These are phyloP conservation scores for Aspergillus oerlinghausenensis DNA, from an alignment of 2,329 filamentous ascomycete genomes.

Conservation along the genomic window DNA sequence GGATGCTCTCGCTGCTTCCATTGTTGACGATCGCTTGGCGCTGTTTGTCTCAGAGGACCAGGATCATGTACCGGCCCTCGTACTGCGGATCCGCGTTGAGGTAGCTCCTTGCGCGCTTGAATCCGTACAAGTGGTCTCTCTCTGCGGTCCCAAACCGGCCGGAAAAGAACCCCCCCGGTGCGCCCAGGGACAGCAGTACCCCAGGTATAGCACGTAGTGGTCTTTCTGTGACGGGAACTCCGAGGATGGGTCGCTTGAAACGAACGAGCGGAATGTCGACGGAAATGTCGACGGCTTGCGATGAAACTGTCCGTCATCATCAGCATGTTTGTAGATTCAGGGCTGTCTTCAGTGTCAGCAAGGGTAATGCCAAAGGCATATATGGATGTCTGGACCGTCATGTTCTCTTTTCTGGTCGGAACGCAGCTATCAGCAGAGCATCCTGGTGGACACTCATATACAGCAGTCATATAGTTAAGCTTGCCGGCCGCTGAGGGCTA, in stretches of 20 bases:
- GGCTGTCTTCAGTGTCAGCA: neutral
- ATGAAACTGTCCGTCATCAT: slow-evolving; percentile 50
- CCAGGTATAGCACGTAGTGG: slow-evolving; percentile 60
- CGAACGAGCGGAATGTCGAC: slow-evolving; percentile 52
- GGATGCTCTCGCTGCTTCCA: slow-evolving; percentile 80
- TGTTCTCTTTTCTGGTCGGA: neutral
- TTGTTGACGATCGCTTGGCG: slow-evolving; percentile 74
- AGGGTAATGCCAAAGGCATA: neutral
- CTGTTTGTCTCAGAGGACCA: slow-evolving; percentile 76
- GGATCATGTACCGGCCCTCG: slow-evolving; percentile 72
- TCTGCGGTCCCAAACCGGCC: slow-evolving; percentile 53
- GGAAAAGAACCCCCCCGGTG: slow-evolving; percentile 72
- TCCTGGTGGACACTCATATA: too few relatives aligned
- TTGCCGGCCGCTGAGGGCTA: neutral
- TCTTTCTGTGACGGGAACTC: slow-evolving; percentile 56
- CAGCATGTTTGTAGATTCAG: slow-evolving; percentile 29
- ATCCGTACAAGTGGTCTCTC: slow-evolving; percentile 67
- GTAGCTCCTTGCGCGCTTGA: slow-evolving; percentile 67
- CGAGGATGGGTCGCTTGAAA: slow-evolving; percentile 50
- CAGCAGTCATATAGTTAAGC: too few relatives aligned
- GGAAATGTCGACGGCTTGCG: slow-evolving; percentile 53
- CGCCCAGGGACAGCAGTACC: slow-evolving; percentile 61
- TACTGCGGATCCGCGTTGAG: slow-evolving; percentile 66
- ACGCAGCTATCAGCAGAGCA: too few relatives aligned
- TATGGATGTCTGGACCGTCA: slow-evolving; percentile 9